Evolutionary conservation across 208 protist genomes (phyloP).

Genomic region (Naegleria gruberi): DNA sequence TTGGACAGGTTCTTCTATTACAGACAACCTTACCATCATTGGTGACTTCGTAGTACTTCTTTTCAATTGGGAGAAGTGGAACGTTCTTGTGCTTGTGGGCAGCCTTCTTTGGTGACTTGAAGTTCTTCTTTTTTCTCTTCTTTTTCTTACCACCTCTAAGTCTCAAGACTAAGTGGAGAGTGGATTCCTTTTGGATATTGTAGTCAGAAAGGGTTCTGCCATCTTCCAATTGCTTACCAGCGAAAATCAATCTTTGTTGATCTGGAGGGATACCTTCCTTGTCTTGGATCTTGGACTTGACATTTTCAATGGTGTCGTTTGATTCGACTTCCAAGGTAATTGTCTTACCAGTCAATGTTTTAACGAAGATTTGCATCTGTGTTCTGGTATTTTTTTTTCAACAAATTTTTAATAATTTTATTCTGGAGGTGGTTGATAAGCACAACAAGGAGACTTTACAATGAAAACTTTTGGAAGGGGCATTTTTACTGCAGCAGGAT

Average conservation of each 20-base stretch:
- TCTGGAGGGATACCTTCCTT: conserved; percentile 85
- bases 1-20: conserved; percentile 59
- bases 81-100: conserved; percentile 79
- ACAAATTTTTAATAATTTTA: no score
- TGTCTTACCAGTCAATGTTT: conserved; percentile 84
- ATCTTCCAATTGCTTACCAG: conserved; percentile 62
- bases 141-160: conserved; percentile 71
- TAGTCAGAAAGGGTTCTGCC: conserved; percentile 69
- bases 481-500: no score
- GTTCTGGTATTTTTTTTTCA: background rate
- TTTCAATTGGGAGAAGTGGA: conserved; percentile 64
- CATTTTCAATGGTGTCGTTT: conserved; percentile 82
- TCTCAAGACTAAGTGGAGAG: conserved; percentile 78
- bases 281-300: conserved; percentile 86
- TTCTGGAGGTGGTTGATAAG: no score
- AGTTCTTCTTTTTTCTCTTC: conserved; percentile 89
- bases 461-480: no score
- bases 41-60: conserved; percentile 74
- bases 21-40: conserved; percentile 49
- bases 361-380: conserved; percentile 84
- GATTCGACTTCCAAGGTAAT: conserved; percentile 80
- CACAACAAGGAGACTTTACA: no score
- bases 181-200: conserved; percentile 87
- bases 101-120: conserved; percentile 82
- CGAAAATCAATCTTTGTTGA: conserved; percentile 82